Conservation (phyloP, 179 eudicot species). For the Sideroxylon spinosum region DNA sequence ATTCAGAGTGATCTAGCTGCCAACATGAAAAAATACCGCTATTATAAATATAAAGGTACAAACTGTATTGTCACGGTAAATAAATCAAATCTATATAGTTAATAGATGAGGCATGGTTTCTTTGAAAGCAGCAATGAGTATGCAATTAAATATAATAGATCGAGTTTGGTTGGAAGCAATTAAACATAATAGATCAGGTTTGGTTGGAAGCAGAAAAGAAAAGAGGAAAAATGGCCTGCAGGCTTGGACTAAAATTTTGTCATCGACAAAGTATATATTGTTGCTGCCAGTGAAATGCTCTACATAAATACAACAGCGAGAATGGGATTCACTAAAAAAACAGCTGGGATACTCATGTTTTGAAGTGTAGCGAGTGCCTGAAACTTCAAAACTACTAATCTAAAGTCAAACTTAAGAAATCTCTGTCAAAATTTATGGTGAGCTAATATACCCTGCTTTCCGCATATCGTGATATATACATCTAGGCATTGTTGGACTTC, state of each 20-base stretch:
- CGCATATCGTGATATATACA: slow-evolving; percentile 93
- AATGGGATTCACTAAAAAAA: not conserved
- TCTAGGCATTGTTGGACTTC: slow-evolving; percentile 91
- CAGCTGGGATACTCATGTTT: not conserved
- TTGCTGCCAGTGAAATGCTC: no score
- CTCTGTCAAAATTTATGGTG: not conserved
- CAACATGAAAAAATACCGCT: not conserved
- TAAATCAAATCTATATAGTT: not conserved
- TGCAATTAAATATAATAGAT: not conserved
- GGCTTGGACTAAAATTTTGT: not conserved
- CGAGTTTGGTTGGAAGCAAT: not conserved
- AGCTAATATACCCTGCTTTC: slow-evolving; percentile 63
- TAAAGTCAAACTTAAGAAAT: not conserved
- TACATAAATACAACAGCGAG: not conserved
- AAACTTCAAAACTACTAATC: slow-evolving; percentile 5
- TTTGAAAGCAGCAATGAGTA: not conserved
- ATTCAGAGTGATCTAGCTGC: not conserved
- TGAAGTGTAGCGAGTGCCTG: not conserved
- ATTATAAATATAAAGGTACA: no score
- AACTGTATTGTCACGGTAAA: no score
- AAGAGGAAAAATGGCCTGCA: not conserved
- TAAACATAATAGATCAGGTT: not conserved
- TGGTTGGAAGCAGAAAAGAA: not conserved
- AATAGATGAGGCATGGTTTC: not conserved
- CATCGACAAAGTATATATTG: no score